phyloP scores from a whole-genome alignment of 495 filamentous ascomycete genomes.

The Penicillium simplicissimum region DNA sequence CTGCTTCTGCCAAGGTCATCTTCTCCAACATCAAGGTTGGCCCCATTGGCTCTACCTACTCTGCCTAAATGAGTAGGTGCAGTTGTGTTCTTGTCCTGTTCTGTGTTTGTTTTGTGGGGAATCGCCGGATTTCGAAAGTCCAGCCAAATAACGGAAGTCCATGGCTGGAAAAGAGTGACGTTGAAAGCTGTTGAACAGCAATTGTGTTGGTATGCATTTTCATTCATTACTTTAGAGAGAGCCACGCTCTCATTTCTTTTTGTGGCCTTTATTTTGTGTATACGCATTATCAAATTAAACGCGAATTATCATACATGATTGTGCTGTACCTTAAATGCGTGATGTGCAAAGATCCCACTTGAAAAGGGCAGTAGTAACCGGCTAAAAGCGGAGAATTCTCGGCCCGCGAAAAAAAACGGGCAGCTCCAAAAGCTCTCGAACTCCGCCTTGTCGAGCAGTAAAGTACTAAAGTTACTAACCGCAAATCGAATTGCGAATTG shows the following conservation, averaged over 20 bases:
- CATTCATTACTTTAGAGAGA: conserved; percentile 9
- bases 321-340: not conserved
- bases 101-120: not conserved
- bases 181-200: conserved; percentile 9
- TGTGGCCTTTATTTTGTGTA: not conserved
- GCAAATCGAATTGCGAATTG: not conserved
- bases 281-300: not conserved
- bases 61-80: conserved; percentile 18
- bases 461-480: too few relatives aligned
- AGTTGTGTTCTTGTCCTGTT: not conserved
- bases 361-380: not conserved
- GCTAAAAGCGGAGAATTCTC: conserved; percentile 17
- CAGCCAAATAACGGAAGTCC: not conserved
- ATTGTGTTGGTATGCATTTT: conserved; percentile 2
- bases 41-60: conserved; percentile 63
- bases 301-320: too few relatives aligned
- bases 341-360: not conserved
- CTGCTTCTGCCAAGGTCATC: conserved; percentile 57
- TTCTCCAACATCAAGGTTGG: conserved; percentile 72
- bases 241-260: not conserved
- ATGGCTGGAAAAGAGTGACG: not conserved
- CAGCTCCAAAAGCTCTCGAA: conserved; percentile 15
- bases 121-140: not conserved
- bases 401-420: conserved; percentile 23
- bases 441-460: not conserved